A percentile compares a stretch with the other conserved stretches of the same genome.
Conservation (phyloP, 129 eudicot species). For the Deinandra increscens region DNA sequence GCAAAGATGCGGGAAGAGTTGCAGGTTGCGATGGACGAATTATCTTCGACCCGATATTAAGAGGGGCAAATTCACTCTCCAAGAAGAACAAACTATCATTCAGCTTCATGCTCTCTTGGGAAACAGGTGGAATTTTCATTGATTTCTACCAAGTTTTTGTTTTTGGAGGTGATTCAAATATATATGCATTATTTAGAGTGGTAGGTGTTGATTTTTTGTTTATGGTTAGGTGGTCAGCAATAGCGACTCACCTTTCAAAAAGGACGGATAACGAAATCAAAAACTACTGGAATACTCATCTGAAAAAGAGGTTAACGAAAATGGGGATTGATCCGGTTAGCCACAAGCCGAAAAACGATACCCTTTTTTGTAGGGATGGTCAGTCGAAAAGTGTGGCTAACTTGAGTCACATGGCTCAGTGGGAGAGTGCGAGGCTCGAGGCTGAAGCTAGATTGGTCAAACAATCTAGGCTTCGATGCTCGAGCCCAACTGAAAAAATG, state of each 20-base stretch:
- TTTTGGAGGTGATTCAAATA: neutral
- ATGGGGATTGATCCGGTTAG: constrained; percentile 86
- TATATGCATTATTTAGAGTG: neutral
- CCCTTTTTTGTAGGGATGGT: constrained; percentile 45
- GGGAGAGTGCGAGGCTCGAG: constrained; percentile 97
- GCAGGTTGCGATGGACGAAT: constrained; percentile 92
- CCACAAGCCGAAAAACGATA: constrained; percentile 72
- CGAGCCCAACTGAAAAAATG: constrained; percentile 15
- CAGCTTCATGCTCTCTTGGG: constrained; percentile 98
- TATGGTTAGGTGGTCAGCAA: constrained; percentile 75
- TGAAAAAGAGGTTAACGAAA: constrained; percentile 60
- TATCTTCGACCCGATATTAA: constrained; percentile 89
- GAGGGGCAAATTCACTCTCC: constrained; percentile 87
- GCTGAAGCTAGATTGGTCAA: constrained; percentile 88
- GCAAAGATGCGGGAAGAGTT: constrained; percentile 95
- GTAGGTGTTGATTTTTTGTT: neutral
- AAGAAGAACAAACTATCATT: constrained; percentile 96
- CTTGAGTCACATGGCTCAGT: constrained; percentile 97
- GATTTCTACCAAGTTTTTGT: neutral
- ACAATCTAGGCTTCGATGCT: constrained; percentile 64
- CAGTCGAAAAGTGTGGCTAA: constrained; percentile 72
- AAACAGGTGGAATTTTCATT: constrained; percentile 56
- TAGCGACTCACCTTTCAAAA: constrained; percentile 73
- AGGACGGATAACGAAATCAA: constrained; percentile 79
- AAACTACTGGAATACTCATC: constrained; percentile 82